Conservation (phyloP, 306 rosid species). For the Quercus agrifolia region DNA sequence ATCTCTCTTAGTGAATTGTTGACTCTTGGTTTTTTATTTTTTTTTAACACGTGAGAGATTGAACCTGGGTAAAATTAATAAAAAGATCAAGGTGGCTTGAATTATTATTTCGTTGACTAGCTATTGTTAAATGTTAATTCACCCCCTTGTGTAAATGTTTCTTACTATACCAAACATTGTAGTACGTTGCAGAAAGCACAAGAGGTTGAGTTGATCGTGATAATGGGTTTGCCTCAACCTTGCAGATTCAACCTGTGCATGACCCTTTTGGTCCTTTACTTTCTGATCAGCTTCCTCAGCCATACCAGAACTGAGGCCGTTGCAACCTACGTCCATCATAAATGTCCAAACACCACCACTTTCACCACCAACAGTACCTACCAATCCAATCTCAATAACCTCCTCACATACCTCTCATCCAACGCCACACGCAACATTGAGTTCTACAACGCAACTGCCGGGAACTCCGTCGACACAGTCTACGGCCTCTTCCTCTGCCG, state of each 20-base stretch:
- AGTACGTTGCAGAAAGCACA: too few species aligned
- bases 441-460: conserved; percentile 24
- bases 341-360: conserved; percentile 6
- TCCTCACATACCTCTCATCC: conserved; percentile 10
- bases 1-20: too few species aligned
- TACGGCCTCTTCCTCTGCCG: conserved; percentile 51
- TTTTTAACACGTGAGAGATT: too few species aligned
- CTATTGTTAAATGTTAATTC: too few species aligned
- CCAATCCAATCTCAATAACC: conserved; percentile 3
- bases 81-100: too few species aligned
- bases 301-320: neutral
- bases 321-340: neutral
- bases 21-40: too few species aligned
- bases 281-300: neutral
- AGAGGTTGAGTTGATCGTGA: too few species aligned
- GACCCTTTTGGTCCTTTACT: neutral
- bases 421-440: neutral
- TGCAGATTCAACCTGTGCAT: neutral
- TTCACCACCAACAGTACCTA: neutral
- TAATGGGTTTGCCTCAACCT: neutral
- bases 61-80: too few species aligned
- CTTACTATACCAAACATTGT: too few species aligned
- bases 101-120: too few species aligned
- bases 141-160: too few species aligned
- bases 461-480: conserved; percentile 6